Evolutionary conservation across 768 basidiomycete species (phyloP).

Genomic region (Podaxis sp.): DNA sequence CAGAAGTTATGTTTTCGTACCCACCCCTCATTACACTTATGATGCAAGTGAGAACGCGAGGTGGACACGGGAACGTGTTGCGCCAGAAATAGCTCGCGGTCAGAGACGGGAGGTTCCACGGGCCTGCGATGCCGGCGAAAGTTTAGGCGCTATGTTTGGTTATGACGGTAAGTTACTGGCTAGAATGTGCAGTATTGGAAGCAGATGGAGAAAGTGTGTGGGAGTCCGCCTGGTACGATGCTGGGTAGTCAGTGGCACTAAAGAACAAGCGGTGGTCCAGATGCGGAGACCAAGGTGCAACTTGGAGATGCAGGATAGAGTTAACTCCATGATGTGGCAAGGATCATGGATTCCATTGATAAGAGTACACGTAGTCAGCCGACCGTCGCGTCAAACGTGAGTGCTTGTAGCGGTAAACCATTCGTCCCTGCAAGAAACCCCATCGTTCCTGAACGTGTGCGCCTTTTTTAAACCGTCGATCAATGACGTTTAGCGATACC

Average conservation of each 20-base stretch:
- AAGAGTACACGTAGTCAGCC: neutral
- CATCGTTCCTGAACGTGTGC: neutral
- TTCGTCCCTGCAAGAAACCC: neutral
- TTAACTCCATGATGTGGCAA: neutral
- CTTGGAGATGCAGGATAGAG: neutral
- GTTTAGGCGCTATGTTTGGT: neutral
- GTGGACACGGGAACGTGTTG: neutral
- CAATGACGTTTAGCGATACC: neutral
- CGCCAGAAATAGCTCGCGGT: neutral
- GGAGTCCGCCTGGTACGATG: neutral
- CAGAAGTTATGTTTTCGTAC: neutral
- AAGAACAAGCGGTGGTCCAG: neutral
- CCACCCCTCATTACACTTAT: neutral
- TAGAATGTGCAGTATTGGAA: neutral
- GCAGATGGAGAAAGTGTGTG: neutral
- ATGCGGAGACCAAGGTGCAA: neutral
- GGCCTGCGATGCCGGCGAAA: neutral
- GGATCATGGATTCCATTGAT: neutral
- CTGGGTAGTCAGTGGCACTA: neutral
- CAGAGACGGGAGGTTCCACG: neutral
- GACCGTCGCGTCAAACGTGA: neutral
- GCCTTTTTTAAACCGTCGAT: neutral
- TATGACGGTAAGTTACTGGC: neutral
- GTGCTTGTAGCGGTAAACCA: neutral
- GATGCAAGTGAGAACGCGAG: neutral